Evolutionary conservation across 371 early-diverging fungal genomes (phyloP).

Genomic region (Mucor saturninus): DNA sequence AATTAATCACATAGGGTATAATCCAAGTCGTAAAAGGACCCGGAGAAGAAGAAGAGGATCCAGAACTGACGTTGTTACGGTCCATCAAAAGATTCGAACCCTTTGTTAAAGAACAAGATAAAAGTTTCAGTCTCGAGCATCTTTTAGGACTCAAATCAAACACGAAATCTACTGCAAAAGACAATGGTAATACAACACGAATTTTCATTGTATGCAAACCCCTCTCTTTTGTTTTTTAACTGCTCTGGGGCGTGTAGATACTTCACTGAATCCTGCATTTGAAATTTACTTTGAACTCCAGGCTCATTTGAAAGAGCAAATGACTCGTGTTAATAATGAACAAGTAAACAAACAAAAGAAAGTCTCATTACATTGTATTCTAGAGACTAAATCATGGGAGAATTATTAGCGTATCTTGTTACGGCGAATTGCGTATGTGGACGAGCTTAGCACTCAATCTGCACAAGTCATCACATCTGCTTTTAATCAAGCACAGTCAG

Average conservation of each 20-base stretch:
- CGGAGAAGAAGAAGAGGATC: constrained; percentile 9
- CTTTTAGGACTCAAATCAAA: constrained; percentile 20
- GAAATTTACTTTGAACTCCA: constrained; percentile 29
- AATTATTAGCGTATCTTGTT: constrained; percentile 12
- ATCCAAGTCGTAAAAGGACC: constrained; percentile 21
- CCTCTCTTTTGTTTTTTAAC: too few relatives aligned
- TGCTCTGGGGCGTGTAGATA: not conserved
- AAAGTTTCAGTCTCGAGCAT: constrained; percentile 21
- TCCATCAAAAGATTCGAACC: constrained; percentile 27
- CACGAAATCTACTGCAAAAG: not conserved
- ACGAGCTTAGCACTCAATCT: constrained; percentile 28
- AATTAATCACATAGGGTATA: constrained; percentile 9
- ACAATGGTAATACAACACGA: constrained; percentile 1
- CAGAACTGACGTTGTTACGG: constrained; percentile 13
- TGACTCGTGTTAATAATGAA: constrained; percentile 20
- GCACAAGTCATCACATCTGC: constrained; percentile 19
- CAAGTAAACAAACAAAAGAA: constrained; percentile 10
- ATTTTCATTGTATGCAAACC: not conserved
- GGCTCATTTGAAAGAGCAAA: constrained; percentile 21
- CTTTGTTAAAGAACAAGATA: constrained; percentile 30
- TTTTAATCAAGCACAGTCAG: constrained; percentile 28
- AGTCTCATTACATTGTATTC: not conserved
- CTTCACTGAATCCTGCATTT: not conserved
- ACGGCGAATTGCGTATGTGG: constrained; percentile 35
- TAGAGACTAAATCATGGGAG: not conserved